Conservation (phyloP, 2,329 filamentous ascomycete genomes). For the Dothidotthia symphoricarpi region DNA sequence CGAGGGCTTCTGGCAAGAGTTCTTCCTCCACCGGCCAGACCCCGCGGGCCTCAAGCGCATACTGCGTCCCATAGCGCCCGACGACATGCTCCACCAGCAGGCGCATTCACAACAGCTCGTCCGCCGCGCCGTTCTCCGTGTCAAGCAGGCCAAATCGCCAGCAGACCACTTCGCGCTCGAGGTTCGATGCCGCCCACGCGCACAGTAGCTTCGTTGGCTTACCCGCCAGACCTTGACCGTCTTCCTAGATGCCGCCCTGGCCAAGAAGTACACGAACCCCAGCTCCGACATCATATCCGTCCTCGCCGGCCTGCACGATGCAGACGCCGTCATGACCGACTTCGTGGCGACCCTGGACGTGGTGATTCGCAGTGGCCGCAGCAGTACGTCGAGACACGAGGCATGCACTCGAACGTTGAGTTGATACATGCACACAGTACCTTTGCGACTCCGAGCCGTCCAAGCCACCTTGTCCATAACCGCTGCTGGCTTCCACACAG, state of each 20-base stretch:
- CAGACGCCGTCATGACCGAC: conserved; percentile 83
- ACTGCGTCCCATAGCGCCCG: conserved; percentile 67
- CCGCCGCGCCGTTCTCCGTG: conserved; percentile 64
- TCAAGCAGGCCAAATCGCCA: conserved; percentile 61
- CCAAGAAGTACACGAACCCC: conserved; percentile 90
- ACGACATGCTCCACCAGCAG: conserved; percentile 74
- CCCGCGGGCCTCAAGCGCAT: conserved; percentile 64
- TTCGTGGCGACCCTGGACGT: conserved; percentile 80
- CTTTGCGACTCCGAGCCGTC: conserved; percentile 75
- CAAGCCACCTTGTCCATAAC: conserved; percentile 79
- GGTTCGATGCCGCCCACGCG: conserved; percentile 53
- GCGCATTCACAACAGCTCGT: conserved; percentile 76
- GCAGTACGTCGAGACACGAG: conserved; percentile 53
- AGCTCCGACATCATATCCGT: conserved; percentile 93
- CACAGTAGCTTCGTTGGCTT: conserved; percentile 38
- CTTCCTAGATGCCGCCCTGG: conserved; percentile 77
- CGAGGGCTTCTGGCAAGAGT: conserved; percentile 93
- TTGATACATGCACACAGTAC: conserved; percentile 54
- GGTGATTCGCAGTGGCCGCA: conserved; percentile 75
- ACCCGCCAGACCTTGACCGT: conserved; percentile 75
- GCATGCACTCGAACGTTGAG: neutral
- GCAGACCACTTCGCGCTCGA: conserved; percentile 80
- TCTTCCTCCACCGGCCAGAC: conserved; percentile 88
- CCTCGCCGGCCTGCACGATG: conserved; percentile 82
- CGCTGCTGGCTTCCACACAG: conserved; percentile 93